Evolutionary conservation across 1,284 basidiomycete genomes (phyloP), one percentile per base, ranked within the genome.

Genomic region (Rhizopogon hawkerae): DNA sequence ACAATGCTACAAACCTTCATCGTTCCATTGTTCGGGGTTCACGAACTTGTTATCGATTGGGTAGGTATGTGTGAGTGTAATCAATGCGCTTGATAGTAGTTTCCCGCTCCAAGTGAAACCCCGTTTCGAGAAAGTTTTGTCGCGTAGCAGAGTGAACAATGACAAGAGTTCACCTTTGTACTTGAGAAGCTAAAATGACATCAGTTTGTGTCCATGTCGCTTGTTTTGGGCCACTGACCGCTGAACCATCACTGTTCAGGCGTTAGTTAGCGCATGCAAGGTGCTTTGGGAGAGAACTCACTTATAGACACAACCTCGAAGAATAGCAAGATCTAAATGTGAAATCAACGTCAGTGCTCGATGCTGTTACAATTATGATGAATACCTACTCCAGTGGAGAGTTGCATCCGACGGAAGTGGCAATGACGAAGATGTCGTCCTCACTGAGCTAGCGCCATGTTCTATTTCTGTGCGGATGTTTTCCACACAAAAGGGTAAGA

Each of bases 21-120:
- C 86, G 3, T 77, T 66, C 85, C 89, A 91, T 57, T 89, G 86
- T 7, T 83, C 78, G 0, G 79, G 76, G 58, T 94, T 94, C 42
- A 90, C 82, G 57, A 91, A 89, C 52, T 82, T 83, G 66, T 89
- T 87, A 60, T 95, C 92, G 44, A 79, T 65, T 4, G 89, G 85
- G 69, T 93, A 95, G 5, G 87, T 84, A 51, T 89, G 82, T 0
- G 86, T 87, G 39, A 94, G 69, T 0, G 89, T 86, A 35, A 85
- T 72, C 31, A 95, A 66, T 23, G 85, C 70, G 59, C 87, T 87
- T 14, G 85, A 84, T 23, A 95, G 64, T 10, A 95, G 69, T 63
- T 87, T 85, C 21, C 88, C 88, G 3, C 81, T 84, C 72, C 89
- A 89, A 3, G 83, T 81, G 70, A 81, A 95, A 3, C 89, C 89